Evolutionary conservation across 176 grass and related monocot species (phyloP).

Genomic region (Carex littledalei): DNA sequence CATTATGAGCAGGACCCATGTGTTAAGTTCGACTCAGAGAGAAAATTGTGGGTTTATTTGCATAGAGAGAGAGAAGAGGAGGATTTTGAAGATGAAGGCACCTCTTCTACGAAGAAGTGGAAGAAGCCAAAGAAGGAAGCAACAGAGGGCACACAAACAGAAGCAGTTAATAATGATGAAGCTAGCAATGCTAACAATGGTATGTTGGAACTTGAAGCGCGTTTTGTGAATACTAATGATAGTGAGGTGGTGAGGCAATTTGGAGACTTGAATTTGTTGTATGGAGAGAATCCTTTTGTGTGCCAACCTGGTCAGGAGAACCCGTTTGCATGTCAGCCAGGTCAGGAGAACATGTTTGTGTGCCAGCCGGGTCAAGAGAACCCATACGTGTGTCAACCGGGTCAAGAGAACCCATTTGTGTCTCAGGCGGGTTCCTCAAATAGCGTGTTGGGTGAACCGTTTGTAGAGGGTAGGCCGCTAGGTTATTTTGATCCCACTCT

Average conservation of each 20-base stretch:
- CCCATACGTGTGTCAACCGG: not conserved
- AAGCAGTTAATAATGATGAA: slow-evolving; percentile 30
- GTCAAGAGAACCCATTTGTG: slow-evolving; percentile 12
- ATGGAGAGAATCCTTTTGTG: slow-evolving; percentile 7
- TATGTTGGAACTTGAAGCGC: slow-evolving; percentile 23
- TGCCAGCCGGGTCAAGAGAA: not conserved
- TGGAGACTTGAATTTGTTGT: slow-evolving; percentile 18
- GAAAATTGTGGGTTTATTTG: slow-evolving; percentile 96
- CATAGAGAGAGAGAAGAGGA: slow-evolving; percentile 98
- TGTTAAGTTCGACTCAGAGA: slow-evolving; percentile 92
- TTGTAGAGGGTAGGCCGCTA: not conserved
- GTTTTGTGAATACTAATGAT: slow-evolving; percentile 21
- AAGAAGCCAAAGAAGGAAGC: slow-evolving; percentile 91
- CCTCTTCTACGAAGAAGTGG: slow-evolving; percentile 95
- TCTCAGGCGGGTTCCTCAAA: slow-evolving; percentile 5
- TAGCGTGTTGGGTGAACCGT: not conserved
- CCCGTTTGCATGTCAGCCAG: not conserved
- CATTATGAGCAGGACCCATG: slow-evolving; percentile 98
- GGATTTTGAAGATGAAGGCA: slow-evolving; percentile 99
- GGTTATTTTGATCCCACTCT: slow-evolving; percentile 20
- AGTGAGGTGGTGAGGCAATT: not conserved
- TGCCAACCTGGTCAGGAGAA: slow-evolving; percentile 6
- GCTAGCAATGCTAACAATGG: slow-evolving; percentile 37
- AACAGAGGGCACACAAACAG: slow-evolving; percentile 46
- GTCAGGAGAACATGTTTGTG: slow-evolving; percentile 11